Evolutionary conservation across 2,329 filamentous ascomycete genomes (phyloP).

Genomic region (Cordyceps javanica): DNA sequence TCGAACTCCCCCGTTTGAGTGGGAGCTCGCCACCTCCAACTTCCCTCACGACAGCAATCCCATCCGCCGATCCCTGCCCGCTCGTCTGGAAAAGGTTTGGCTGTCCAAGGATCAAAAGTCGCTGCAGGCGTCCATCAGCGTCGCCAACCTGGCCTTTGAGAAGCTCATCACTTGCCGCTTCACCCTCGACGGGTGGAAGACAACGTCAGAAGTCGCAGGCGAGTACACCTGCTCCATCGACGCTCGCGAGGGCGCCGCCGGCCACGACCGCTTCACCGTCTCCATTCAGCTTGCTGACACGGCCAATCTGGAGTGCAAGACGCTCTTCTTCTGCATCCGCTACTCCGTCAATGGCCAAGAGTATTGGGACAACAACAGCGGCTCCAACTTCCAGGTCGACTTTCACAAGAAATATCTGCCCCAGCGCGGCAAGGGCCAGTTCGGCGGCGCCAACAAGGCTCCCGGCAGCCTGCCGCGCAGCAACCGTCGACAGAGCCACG

Average conservation of each 20-base stretch:
- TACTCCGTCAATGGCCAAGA: conserved; percentile 81
- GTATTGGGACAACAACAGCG: conserved; percentile 90
- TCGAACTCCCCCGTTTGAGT: conserved; percentile 59
- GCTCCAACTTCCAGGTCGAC: conserved; percentile 87
- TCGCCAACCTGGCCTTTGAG: conserved; percentile 83
- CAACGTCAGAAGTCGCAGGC: conserved; percentile 87
- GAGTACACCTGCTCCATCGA: conserved; percentile 78
- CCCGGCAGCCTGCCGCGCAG: conserved; percentile 59
- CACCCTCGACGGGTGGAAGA: conserved; percentile 98
- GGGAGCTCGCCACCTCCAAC: conserved; percentile 81
- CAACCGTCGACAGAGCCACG: conserved; percentile 44
- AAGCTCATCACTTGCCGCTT: conserved; percentile 90
- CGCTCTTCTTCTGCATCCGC: conserved; percentile 83
- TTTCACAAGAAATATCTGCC: conserved; percentile 74
- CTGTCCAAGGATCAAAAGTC: conserved; percentile 83
- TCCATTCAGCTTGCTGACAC: conserved; percentile 88
- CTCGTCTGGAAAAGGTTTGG: conserved; percentile 81
- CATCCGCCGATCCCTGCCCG: conserved; percentile 57
- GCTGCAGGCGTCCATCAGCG: conserved; percentile 74
- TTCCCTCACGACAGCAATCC: conserved; percentile 59
- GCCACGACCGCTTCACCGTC: conserved; percentile 87
- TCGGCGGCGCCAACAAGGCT: conserved; percentile 45
- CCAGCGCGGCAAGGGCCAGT: conserved; percentile 50
- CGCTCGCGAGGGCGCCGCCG: conserved; percentile 56
- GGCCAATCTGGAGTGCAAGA: conserved; percentile 87